Evolutionary conservation across 805 yeast genomes (phyloP).

Genomic region (Nakazawaea holstii): DNA sequence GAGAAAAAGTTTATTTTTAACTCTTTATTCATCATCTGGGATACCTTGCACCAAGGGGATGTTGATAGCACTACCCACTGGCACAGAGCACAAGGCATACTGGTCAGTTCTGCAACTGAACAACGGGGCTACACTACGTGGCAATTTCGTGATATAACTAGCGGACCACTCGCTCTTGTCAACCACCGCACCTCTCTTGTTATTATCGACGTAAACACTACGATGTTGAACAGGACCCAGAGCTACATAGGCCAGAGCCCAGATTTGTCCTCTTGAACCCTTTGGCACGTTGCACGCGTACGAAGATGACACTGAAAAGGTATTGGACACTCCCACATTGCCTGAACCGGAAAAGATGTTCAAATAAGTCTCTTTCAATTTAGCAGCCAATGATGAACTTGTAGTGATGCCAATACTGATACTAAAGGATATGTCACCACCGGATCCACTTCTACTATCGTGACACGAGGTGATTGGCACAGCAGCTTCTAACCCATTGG

Average conservation of each 20-base stretch:
- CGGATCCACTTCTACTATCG: conserved; percentile 6
- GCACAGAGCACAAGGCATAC: conserved; percentile 5
- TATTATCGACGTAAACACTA: neutral
- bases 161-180: neutral
- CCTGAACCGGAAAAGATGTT: neutral
- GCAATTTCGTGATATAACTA: neutral
- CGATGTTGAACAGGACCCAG: conserved; percentile 4
- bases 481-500: neutral
- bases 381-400: neutral
- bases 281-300: conserved; percentile 7
- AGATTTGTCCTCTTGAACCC: conserved; percentile 12
- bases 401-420: neutral
- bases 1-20: no score
- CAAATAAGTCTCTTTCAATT: conserved; percentile 2
- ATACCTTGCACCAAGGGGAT: no score
- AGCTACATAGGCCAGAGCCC: conserved; percentile 9
- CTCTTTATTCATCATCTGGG: no score
- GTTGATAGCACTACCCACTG: neutral
- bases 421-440: conserved; percentile 5
- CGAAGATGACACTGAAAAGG: neutral
- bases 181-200: neutral
- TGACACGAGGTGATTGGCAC: conserved; percentile 10
- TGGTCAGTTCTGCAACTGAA: conserved; percentile 9
- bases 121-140: conserved; percentile 8
- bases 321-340: neutral